Evolutionary conservation across 2,329 filamentous ascomycete genomes (phyloP).

Genomic region (Claviceps spartinae): DNA sequence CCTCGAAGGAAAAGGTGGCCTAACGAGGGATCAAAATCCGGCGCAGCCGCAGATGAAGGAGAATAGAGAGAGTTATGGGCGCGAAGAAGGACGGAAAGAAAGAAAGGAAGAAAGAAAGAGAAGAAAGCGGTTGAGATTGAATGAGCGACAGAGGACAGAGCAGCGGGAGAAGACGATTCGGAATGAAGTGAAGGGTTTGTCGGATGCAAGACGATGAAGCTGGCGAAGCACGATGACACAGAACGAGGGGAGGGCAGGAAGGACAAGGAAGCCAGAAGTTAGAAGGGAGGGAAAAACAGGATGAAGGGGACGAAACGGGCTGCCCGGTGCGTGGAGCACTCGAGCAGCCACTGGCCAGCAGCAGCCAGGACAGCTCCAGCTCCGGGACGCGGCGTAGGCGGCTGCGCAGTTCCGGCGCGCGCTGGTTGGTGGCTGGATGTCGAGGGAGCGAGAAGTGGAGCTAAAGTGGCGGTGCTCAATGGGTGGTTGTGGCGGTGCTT

Average conservation of each 20-base stretch:
- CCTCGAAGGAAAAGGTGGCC: neutral
- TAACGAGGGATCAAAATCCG: constrained; percentile 5
- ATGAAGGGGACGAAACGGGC: neutral
- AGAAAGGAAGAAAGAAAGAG: constrained; percentile 2
- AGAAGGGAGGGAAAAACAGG: neutral
- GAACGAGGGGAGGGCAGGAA: neutral
- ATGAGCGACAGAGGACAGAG: constrained; percentile 6
- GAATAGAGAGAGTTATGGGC: neutral
- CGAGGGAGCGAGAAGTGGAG: neutral
- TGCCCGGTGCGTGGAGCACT: neutral
- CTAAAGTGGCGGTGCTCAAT: too few relatives aligned
- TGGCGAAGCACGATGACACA: neutral
- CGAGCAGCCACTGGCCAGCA: too few relatives aligned
- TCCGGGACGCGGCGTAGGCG: neutral
- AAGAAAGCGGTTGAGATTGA: constrained; percentile 1
- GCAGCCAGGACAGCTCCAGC: neutral
- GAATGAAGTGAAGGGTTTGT: neutral
- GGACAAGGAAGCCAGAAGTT: neutral
- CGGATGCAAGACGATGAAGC: neutral
- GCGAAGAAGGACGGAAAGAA: neutral
- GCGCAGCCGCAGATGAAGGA: constrained; percentile 9
- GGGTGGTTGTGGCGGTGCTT: too few relatives aligned
- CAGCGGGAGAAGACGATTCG: constrained; percentile 1
- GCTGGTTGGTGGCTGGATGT: neutral
- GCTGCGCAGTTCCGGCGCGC: neutral